Evolutionary conservation across 257 asterid species (phyloP).

Genomic region (Fraxinus quadrangulata): DNA sequence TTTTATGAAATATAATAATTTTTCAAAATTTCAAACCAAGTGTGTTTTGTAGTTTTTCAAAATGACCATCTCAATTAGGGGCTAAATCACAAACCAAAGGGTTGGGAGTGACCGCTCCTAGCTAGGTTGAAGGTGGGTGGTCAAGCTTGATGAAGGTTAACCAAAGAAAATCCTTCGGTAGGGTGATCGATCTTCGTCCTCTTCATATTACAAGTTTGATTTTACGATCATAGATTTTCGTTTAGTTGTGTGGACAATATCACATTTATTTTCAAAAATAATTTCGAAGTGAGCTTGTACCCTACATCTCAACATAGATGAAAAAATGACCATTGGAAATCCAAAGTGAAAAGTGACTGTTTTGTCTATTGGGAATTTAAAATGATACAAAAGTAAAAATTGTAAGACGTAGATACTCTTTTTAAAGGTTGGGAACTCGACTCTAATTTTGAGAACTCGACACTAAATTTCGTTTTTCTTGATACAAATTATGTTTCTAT

Average conservation of each 20-base stretch:
- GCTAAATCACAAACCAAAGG: no score
- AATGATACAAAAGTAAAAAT: no score
- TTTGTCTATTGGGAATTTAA: no score
- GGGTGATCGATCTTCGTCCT: not conserved
- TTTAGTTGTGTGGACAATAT: not conserved
- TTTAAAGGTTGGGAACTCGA: no score
- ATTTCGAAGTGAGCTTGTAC: not conserved
- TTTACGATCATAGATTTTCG: not conserved
- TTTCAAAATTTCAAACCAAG: no score
- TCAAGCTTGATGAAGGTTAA: not conserved
- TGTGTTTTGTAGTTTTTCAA: no score
- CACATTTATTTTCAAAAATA: not conserved
- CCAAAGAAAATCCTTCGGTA: not conserved
- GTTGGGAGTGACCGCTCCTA: not conserved
- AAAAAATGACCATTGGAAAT: no score
- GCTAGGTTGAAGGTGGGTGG: not conserved
- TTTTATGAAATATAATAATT: no score
- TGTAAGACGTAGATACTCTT: no score
- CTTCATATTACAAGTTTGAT: not conserved
- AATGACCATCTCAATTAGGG: no score
- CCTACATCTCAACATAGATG: not conserved
- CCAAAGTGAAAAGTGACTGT: no score
- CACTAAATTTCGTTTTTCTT: not conserved
- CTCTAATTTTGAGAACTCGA: no score
- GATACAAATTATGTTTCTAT: not conserved